Evolutionary conservation across 2,329 filamentous ascomycete species (phyloP).

Genomic region (Seiridium unicorne): DNA sequence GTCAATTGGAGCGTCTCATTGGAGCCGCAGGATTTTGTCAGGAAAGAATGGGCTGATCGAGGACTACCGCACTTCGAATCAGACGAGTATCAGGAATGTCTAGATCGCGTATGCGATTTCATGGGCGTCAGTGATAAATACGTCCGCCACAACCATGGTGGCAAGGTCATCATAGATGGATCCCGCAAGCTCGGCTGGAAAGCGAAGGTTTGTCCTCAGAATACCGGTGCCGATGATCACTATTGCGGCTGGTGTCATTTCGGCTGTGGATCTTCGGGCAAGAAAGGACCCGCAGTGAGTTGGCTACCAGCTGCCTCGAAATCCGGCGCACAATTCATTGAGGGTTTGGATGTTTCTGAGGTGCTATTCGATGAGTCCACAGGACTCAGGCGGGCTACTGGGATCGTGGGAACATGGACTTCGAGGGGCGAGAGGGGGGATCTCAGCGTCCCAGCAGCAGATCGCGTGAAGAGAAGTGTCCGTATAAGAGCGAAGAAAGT

Average conservation of each 20-base stretch:
- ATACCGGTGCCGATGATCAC: conserved; percentile 72
- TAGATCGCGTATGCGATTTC: conserved; percentile 75
- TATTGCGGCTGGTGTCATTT: conserved; percentile 67
- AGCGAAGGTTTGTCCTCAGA: conserved; percentile 71
- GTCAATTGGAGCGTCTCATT: conserved; percentile 77
- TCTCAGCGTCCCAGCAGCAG: conserved; percentile 47
- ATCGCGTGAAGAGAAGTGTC: conserved; percentile 56
- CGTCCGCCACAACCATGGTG: conserved; percentile 72
- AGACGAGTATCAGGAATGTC: conserved; percentile 69
- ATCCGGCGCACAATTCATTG: conserved; percentile 77
- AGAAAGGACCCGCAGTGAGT: conserved; percentile 74
- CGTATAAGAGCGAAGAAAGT: conserved; percentile 77
- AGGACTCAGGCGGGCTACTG: conserved; percentile 57
- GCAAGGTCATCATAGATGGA: conserved; percentile 72
- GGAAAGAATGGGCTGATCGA: conserved; percentile 73
- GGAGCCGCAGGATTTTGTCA: conserved; percentile 70
- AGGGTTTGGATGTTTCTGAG: conserved; percentile 73
- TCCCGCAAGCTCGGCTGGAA: conserved; percentile 70
- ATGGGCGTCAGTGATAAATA: conserved; percentile 71
- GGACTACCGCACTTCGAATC: conserved; percentile 74
- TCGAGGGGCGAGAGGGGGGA: conserved; percentile 65
- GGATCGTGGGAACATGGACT: conserved; percentile 73
- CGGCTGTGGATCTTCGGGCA: conserved; percentile 65
- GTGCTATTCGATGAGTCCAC: conserved; percentile 63
- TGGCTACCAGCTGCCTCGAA: conserved; percentile 79